Evolutionary conservation across 192 early-diverging fungal species (phyloP).

Genomic region (Haplosporangium gracile): DNA sequence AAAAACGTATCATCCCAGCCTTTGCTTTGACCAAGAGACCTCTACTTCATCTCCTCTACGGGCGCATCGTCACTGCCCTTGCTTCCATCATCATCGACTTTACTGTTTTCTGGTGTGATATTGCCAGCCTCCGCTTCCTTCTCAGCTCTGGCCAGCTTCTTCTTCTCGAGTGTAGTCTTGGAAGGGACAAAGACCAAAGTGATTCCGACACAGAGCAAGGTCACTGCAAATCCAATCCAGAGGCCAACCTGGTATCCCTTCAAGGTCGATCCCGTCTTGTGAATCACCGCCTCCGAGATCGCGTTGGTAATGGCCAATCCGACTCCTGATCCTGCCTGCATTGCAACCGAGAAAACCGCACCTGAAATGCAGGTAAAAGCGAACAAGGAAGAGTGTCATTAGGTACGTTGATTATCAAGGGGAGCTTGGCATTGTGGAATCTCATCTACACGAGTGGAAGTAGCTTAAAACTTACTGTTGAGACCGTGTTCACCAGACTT

Average conservation of each 20-base stretch:
- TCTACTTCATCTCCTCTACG: neutral
- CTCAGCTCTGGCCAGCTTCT: slow-evolving; percentile 25
- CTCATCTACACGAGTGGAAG: no score
- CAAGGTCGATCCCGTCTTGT: slow-evolving; percentile 31
- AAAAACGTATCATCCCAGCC: slow-evolving; percentile 43
- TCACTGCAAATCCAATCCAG: slow-evolving; percentile 53
- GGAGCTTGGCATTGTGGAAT: neutral
- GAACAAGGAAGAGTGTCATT: neutral
- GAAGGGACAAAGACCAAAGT: slow-evolving; percentile 50
- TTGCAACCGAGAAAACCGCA: slow-evolving; percentile 56
- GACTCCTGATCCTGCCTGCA: slow-evolving; percentile 58
- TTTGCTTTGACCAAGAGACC: neutral
- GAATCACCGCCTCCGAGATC: slow-evolving; percentile 50
- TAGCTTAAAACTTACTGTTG: slow-evolving; percentile 35
- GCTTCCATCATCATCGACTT: neutral
- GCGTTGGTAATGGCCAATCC: slow-evolving; percentile 59
- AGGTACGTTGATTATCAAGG: neutral
- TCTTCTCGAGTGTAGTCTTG: slow-evolving; percentile 45
- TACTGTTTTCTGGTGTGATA: neutral
- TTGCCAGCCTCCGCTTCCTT: neutral
- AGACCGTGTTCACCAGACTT: slow-evolving; percentile 55
- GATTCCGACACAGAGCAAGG: slow-evolving; percentile 42
- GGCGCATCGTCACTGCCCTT: neutral
- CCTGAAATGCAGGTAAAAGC: neutral
- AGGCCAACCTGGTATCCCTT: slow-evolving; percentile 51